Percentiles rank a stretch among this genome's conserved stretches.
phyloP scores from a whole-genome alignment of 1,284 basidiomycete genomes.

The Cryptococcus sp. region DNA sequence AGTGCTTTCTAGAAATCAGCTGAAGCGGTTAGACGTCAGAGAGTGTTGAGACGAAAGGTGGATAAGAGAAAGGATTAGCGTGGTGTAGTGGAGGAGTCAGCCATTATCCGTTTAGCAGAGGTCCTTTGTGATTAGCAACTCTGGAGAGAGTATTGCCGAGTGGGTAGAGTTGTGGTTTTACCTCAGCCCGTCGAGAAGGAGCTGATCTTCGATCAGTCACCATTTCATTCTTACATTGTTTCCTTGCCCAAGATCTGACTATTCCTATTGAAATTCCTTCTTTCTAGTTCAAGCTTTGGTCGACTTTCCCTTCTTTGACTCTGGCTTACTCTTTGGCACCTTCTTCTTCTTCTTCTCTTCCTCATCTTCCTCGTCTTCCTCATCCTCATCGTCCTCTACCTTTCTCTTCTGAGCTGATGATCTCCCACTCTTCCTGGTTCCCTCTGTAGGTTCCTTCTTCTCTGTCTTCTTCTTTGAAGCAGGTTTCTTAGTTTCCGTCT shows the following conservation, averaged over 20 bases:
- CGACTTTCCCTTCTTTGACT: conserved; percentile 2
- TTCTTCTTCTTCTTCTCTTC: conserved; percentile 10
- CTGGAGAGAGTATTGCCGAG: too few species aligned
- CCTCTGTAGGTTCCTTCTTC: conserved; percentile 1
- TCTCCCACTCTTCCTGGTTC: conserved; percentile 5
- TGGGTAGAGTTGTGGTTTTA: too few species aligned
- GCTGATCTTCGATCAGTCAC: too few species aligned
- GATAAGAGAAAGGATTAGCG: not conserved
- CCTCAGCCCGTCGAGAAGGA: too few species aligned
- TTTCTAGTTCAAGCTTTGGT: not conserved
- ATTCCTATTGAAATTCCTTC: too few species aligned
- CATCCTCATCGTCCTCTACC: not conserved
- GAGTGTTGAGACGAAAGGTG: not conserved
- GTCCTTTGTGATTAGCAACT: too few species aligned
- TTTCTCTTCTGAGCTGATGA: not conserved
- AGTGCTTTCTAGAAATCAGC: not conserved
- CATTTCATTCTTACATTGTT: too few species aligned
- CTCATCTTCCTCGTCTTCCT: conserved; percentile 16
- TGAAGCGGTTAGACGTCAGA: not conserved
- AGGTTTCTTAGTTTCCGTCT: conserved; percentile 7
- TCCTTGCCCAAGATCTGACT: too few species aligned
- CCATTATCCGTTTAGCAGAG: too few species aligned
- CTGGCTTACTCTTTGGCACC: conserved; percentile 8
- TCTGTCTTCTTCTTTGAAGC: conserved; percentile 5
- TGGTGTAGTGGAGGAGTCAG: not conserved